These are phyloP conservation scores for Stenogyne calaminthoides DNA, from an alignment of 305 asterid genomes.

Conservation along the genomic window DNA sequence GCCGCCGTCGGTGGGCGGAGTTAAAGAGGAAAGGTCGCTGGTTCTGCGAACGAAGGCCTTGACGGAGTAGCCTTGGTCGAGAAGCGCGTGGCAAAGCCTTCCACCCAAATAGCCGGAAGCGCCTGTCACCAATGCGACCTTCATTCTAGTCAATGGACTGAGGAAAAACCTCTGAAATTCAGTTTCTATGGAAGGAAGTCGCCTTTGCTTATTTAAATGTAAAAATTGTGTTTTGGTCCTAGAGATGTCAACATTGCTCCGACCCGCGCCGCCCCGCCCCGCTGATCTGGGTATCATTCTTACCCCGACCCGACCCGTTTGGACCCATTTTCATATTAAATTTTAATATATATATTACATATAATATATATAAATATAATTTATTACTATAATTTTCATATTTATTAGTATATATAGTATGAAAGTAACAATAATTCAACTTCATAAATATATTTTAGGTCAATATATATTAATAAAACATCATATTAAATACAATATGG, in stretches of 20 bases:
- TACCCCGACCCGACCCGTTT: too few relatives aligned
- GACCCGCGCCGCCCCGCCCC: too few relatives aligned
- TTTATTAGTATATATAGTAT: too few relatives aligned
- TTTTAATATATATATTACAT: too few relatives aligned
- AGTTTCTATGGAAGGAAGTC: not conserved
- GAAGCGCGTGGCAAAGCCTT: constrained; percentile 71
- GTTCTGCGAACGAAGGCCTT: constrained; percentile 86
- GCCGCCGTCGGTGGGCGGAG: constrained; percentile 49
- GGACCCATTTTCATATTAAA: too few relatives aligned
- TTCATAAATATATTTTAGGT: too few relatives aligned
- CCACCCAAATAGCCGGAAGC: constrained; percentile 97
- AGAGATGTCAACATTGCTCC: not conserved
- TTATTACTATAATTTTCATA: too few relatives aligned
- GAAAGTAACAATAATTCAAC: too few relatives aligned
- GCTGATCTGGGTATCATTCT: too few relatives aligned
- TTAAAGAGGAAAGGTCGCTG: constrained; percentile 74
- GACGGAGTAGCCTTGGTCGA: constrained; percentile 72
- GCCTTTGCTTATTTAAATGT: not conserved
- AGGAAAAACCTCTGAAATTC: not conserved
- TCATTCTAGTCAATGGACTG: constrained; percentile 40
- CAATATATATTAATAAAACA: too few relatives aligned
- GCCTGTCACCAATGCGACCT: constrained; percentile 79
- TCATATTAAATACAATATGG: too few relatives aligned
- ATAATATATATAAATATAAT: too few relatives aligned
- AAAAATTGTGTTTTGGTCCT: not conserved